A percentile compares a stretch with the other conserved stretches of the same genome.
Conservation (phyloP, 805 yeast species). For the Suhomyces prunicola region DNA sequence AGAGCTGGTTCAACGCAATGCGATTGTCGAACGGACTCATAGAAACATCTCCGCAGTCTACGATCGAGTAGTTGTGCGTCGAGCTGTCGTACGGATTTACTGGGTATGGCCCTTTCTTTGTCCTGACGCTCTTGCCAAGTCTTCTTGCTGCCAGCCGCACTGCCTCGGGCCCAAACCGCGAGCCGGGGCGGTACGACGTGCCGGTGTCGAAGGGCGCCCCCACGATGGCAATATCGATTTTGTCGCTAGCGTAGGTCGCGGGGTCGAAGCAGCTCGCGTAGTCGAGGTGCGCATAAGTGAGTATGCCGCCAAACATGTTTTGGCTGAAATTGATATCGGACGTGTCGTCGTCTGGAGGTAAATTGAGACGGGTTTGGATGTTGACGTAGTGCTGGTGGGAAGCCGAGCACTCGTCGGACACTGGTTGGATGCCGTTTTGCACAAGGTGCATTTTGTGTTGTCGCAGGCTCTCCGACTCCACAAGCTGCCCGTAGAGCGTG, state of each 20-base stretch:
- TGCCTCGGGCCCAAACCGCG: constrained; percentile 57
- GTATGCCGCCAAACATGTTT: constrained; percentile 46
- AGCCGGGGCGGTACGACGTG: constrained; percentile 54
- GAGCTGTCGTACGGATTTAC: constrained; percentile 52
- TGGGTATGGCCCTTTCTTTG: constrained; percentile 8
- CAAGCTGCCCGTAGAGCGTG: constrained; percentile 25
- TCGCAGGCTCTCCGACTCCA: constrained; percentile 12
- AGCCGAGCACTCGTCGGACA: background rate
- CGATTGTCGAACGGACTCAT: constrained; percentile 66
- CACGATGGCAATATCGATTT: constrained; percentile 51
- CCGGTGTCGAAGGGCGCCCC: constrained; percentile 63
- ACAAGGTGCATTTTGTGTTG: constrained; percentile 7
- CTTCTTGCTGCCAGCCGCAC: constrained; percentile 47
- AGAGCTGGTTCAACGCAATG: constrained; percentile 62
- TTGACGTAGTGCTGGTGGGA: constrained; percentile 12
- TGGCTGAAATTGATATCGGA: constrained; percentile 18
- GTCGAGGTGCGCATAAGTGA: constrained; percentile 52
- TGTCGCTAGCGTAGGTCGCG: constrained; percentile 8
- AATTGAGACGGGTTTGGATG: constrained; percentile 18
- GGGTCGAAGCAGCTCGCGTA: constrained; percentile 48
- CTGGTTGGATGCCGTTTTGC: background rate
- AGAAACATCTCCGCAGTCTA: constrained; percentile 71
- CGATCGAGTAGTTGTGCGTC: constrained; percentile 28
- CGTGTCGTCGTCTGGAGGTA: constrained; percentile 37
- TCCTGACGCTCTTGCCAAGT: constrained; percentile 26